Evolutionary conservation across 495 filamentous ascomycete genomes (phyloP), one percentile per base, ranked within the genome.

Genomic region (Astrothelium subdiscretum): DNA sequence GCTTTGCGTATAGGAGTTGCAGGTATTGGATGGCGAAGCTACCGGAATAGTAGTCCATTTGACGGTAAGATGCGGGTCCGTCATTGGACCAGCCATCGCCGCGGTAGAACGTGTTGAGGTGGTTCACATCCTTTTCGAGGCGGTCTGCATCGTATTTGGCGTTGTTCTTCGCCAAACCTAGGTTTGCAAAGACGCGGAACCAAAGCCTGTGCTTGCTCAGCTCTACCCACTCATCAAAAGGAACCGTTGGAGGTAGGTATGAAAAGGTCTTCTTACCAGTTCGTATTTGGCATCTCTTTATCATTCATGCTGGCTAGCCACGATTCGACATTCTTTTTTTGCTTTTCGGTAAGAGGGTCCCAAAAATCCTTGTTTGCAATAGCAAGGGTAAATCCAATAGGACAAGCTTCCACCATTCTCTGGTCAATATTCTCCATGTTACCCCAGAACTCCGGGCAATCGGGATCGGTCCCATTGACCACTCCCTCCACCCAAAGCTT

Each of bases 331-430:
- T 87, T 85, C 44, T 67, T 73, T 67, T 80, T 82, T 66, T 86
- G 80, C 65, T 75, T 75, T 42, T 79, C 78, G 3, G 76, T 79
- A 63, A 92, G 74, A 1, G 80, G 80, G 42, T 84, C 74, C 88
- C 87, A 92, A 62, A 92, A 84, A 4, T 75, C 64, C 62, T 76
- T 74, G 22, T 83, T 79, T 15, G 82, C 84, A 42, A 87, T 82
- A 18, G 82, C 84, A 62, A 88, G 71, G 35, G 85, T 80, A 62
- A 80, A 88, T 11, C 82, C 82, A 61, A 91, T 78, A 13, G 87
- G 87, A 67, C 86, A 90, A 81, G 90, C 89, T 70, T 90, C 88
- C 22, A 90, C 88, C 87, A 90, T 91, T n/a, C 88, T 76, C 77
- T 91, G 87, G 65, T 91, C 87, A 60, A 83, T 80, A 68, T 89